A percentile compares a stretch with the other conserved stretches of the same genome.
These are phyloP conservation scores for Knufia fluminis DNA, from an alignment of 2,329 filamentous ascomycete species.

Conservation along the genomic window DNA sequence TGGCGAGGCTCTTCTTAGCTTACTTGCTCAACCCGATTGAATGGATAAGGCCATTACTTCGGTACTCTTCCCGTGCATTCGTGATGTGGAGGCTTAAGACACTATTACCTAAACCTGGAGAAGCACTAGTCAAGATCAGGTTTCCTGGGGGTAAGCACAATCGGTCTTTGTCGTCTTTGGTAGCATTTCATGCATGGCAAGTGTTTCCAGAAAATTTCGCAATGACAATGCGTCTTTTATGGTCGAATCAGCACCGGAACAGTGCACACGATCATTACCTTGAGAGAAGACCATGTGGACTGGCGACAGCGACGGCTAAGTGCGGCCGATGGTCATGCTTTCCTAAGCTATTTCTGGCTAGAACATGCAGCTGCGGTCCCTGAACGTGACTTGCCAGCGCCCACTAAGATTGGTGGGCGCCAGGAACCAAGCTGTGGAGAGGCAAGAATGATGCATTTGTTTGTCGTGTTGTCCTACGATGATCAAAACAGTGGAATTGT, in stretches of 20 bases:
- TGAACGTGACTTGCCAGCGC: not conserved
- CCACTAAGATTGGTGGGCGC: not conserved
- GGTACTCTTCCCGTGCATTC: too few relatives aligned
- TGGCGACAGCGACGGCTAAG: not conserved
- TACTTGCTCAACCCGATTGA: too few relatives aligned
- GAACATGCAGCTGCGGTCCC: not conserved
- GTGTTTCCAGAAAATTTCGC: not conserved
- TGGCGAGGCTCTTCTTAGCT: too few relatives aligned
- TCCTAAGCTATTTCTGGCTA: not conserved
- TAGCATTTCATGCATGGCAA: too few relatives aligned
- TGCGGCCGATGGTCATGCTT: not conserved
- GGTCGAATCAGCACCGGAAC: not conserved
- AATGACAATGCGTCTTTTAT: conserved; percentile 6
- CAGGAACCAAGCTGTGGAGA: not conserved
- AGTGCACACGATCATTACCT: too few relatives aligned
- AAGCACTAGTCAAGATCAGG: too few relatives aligned
- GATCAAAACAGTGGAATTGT: not conserved
- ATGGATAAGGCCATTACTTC: too few relatives aligned
- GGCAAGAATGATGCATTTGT: not conserved
- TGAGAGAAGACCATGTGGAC: not conserved
- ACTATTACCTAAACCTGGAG: conserved; percentile 9
- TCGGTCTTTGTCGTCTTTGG: too few relatives aligned
- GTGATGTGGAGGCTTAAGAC: too few relatives aligned
- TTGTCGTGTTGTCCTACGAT: not conserved
- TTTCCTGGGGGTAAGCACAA: too few relatives aligned